Base-by-base conservation (phyloP, 2,329 filamentous ascomycete genomes). In the Diplodia scrobiculata region DNA sequence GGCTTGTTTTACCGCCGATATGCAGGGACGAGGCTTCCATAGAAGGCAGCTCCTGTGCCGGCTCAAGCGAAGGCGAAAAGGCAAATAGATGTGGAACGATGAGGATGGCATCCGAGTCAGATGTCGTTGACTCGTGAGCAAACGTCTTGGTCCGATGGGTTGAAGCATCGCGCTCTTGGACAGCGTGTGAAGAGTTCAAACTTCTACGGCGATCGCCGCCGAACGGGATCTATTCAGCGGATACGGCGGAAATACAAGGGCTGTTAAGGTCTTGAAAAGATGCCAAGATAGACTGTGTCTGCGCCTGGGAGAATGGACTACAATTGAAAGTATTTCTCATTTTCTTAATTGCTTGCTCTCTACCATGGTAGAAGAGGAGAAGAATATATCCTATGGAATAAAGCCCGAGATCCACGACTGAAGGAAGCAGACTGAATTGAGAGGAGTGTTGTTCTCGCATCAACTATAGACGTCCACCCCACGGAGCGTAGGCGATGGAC, bases 381-480 rank as follows among this genome's bases (percentile, higher is more conserved):
- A 52, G 17, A 34, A 67, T 68, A 53, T 69, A 9, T 69, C 67
- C 66, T 1, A 41, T 25, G 32, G 68, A 69, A 69, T 67, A 69
- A 68, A 54, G 59, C 67, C 68, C 36, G 64, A 7, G 14, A 53
- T 45, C 65, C 63, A 66, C 19, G 7, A 25, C 34, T 47, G 34
- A 27, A 52, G 55, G 34, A 62, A 67, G 54, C 45, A 59, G 65
- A 67, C 67, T 66, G 51, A 69, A 67, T 68, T 68, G 54, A 55
- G 59, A 21, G 67, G 67, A 59, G 5, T 25, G 52, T 66, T 65
- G 65, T 27, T 69, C 55, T 70, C 25, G 68, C 68, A 70, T 66
- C 69, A 67, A 69, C 68, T 69, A 70, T 70, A 70, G 69, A 65
- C 69, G 54, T 69, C 47, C 53, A 63, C 67, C 67, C 64, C 67